These are phyloP conservation scores for Phytophthora foliorum DNA, from an alignment of 352 stramenopile species.

Conservation along the genomic window DNA sequence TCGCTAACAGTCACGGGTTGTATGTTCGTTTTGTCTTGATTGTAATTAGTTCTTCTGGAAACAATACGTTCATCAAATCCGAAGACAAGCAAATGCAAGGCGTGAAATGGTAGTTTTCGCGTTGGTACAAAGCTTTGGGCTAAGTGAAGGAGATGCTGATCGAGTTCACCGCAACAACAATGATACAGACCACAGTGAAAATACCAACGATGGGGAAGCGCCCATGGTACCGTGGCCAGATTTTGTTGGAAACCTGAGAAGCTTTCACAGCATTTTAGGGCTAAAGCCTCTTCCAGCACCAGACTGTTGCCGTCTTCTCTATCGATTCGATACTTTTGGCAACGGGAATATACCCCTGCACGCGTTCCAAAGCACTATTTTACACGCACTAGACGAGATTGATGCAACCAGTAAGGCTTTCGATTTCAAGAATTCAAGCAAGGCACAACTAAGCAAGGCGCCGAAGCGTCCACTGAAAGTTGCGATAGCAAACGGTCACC, in stretches of 20 bases:
- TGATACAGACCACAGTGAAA: not conserved
- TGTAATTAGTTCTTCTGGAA: constrained; percentile 41
- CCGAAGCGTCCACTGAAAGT: constrained; percentile 31
- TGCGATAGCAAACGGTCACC: constrained; percentile 37
- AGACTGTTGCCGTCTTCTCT: constrained; percentile 51
- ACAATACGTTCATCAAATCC: constrained; percentile 33
- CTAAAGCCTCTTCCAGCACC: constrained; percentile 7
- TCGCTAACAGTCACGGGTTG: not conserved
- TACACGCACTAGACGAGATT: constrained; percentile 26
- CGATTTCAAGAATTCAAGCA: constrained; percentile 14
- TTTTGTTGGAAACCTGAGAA: constrained; percentile 33
- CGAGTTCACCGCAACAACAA: constrained; percentile 6
- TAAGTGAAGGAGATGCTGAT: not conserved
- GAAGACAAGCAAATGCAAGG: constrained; percentile 11
- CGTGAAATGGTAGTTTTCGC: constrained; percentile 18
- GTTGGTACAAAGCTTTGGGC: constrained; percentile 17
- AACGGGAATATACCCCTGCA: constrained; percentile 33
- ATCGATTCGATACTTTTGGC: constrained; percentile 49
- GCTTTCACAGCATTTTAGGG: constrained; percentile 34
- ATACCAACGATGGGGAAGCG: not conserved
- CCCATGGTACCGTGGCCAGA: constrained; percentile 25
- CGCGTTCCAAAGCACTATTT: constrained; percentile 25
- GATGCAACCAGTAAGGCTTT: not conserved
- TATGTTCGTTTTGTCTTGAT: constrained; percentile 2
- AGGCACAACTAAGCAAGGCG: not conserved